phyloP scores from a whole-genome alignment of 1,284 basidiomycete genomes.

The Lentinula novae-zelandiae region DNA sequence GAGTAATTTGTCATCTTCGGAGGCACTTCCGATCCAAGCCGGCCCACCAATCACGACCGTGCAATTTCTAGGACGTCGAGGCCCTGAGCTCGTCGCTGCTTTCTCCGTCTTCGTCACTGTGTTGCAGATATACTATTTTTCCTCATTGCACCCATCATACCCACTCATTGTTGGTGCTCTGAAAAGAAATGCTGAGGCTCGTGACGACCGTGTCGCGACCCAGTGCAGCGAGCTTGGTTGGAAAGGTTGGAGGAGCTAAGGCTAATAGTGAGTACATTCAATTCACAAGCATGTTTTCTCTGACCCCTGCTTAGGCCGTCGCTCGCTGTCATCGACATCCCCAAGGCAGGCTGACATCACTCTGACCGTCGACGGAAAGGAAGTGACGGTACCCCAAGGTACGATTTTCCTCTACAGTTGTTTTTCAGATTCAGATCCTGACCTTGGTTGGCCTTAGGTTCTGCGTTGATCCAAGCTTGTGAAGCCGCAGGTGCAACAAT shows the following conservation, averaged over 20 bases:
- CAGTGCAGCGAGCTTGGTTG: conserved; percentile 61
- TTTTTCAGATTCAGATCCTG: not conserved
- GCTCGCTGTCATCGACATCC: conserved; percentile 63
- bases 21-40: not conserved
- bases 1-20: not conserved
- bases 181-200: conserved; percentile 54
- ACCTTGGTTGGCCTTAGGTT: conserved; percentile 45
- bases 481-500: conserved; percentile 79
- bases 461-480: conserved; percentile 96
- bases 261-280: conserved; percentile 35
- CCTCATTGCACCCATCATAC: not conserved
- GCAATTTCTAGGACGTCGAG: not conserved
- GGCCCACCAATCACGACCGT: not conserved
- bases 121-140: not conserved
- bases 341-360: conserved; percentile 77
- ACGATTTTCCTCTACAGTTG: conserved; percentile 20
- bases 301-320: conserved; percentile 36
- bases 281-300: conserved; percentile 2
- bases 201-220: conserved; percentile 55
- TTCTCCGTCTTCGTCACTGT: not conserved
- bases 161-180: not conserved
- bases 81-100: not conserved
- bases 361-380: conserved; percentile 88
- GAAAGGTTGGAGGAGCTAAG: conserved; percentile 49
- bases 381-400: conserved; percentile 92